Conservation (phyloP, 495 filamentous ascomycete genomes). For the Apodospora peruviana region DNA sequence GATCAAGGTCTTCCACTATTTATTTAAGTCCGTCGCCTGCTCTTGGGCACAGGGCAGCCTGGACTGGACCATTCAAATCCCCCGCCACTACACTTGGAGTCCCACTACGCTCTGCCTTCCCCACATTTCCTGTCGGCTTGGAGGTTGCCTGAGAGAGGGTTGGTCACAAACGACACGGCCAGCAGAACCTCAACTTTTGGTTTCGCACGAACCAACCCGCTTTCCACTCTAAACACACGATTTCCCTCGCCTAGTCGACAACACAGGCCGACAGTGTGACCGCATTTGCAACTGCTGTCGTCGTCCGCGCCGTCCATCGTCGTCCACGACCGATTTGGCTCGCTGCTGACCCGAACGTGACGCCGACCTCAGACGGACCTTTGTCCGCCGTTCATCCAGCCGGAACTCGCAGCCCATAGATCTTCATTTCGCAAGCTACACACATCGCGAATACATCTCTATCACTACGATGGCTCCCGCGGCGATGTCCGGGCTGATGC, state of each 20-base stretch:
- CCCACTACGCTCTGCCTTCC: not conserved
- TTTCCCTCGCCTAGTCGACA: no score
- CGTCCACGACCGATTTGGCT: not conserved
- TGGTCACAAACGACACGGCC: no score
- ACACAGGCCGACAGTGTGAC: no score
- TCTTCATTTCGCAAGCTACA: no score
- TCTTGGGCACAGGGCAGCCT: no score
- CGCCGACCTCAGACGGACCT: not conserved
- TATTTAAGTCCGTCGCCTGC: no score
- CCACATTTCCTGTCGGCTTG: constrained; percentile 12
- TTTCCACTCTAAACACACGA: no score
- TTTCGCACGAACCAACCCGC: not conserved
- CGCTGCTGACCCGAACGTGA: not conserved
- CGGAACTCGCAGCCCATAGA: no score
- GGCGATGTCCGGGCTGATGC: constrained; percentile 27
- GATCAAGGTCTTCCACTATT: no score
- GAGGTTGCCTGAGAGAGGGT: constrained; percentile 3
- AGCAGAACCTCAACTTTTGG: not conserved
- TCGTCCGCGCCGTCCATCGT: not conserved
- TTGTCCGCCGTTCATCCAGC: no score
- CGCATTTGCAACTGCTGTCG: not conserved
- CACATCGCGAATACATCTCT: no score
- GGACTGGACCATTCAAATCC: no score
- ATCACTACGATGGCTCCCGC: constrained; percentile 19
- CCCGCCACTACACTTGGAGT: not conserved